Base-by-base conservation (phyloP, 2,329 filamentous ascomycete species). In the Epichloe uncinata region DNA sequence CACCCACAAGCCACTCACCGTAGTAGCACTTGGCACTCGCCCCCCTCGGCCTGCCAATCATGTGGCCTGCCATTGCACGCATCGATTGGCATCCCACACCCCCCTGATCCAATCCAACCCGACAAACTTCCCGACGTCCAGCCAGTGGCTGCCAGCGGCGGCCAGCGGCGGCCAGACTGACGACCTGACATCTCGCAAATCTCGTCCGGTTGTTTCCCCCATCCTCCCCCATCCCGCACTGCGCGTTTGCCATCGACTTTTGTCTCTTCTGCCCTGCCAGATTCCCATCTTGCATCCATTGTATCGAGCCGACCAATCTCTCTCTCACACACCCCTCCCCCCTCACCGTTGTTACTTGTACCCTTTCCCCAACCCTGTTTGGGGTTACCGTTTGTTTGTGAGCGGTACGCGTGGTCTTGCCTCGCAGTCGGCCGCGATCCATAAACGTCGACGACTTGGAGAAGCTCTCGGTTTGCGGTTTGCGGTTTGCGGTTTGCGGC, bases 371-470 rank as follows among this genome's bases (percentile, higher is more conserved):
- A 30, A 33, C 61, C 22, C 22, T 22, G 22, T 22, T 2, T 22
- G 22, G 22, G 22, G 22, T 22, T 22, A 6, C 22, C 22, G 22
- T 22, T 22, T 22, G 22, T 22, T 7, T 22, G 22, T 22, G 22
- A 22, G 22, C 22, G 63, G 58, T 55, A 65, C 59, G 57, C 62
- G 61, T 61, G 61, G 63, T 58, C 56, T 55, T 52, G 44, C 41
- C 40, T 50, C 47, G 26, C 8, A 30, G 26, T 47, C 18, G 46
- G 33, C 54, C 54, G 57, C 53, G 50, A 52, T 55, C 48, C 42
- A 41, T 45, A 13, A n/a, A 53, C 49, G 50, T 58, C 47, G 6
- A 40, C 35, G 20, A 45, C 47, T 40, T 42, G 41, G n/a, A n/a
- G 34, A 30, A 30, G 46, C 12, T 2, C 9, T 30, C 18, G 8